Evolutionary conservation across 1,284 basidiomycete species (phyloP).

Genomic region (Anthracocystis walkeri): DNA sequence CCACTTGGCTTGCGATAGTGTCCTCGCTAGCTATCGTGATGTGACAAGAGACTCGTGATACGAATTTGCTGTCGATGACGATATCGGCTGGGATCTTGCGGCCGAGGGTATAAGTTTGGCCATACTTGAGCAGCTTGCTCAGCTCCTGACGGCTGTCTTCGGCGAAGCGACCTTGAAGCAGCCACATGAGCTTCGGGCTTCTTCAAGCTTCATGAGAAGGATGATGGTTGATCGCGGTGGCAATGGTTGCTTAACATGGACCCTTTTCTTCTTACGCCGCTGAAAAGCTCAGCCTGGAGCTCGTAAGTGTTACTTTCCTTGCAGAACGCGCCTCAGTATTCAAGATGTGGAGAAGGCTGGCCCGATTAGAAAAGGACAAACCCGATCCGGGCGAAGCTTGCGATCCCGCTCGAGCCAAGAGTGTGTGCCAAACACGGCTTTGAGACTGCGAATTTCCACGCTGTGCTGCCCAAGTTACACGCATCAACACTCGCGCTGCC

Average conservation of each 20-base stretch:
- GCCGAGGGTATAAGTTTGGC: conserved; percentile 54
- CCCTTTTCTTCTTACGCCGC: conserved; percentile 4
- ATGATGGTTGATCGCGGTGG: neutral
- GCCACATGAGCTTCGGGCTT: conserved; percentile 40
- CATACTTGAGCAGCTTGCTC: conserved; percentile 55
- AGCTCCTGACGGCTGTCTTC: conserved; percentile 45
- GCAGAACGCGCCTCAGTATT: neutral
- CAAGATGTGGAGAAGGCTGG: conserved; percentile 6
- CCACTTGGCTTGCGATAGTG: conserved; percentile 9
- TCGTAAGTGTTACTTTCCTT: conserved; percentile 13
- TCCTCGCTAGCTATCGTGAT: conserved; percentile 38
- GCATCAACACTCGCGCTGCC: too few species aligned
- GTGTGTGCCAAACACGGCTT: too few species aligned
- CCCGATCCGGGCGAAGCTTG: conserved; percentile 6
- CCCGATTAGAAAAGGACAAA: conserved; percentile 1
- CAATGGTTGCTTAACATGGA: neutral
- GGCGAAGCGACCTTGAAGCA: conserved; percentile 51
- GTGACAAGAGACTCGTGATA: conserved; percentile 45
- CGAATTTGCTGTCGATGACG: conserved; percentile 57
- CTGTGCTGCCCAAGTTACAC: too few species aligned
- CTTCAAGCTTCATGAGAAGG: neutral
- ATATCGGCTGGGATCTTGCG: conserved; percentile 61
- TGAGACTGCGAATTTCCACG: neutral
- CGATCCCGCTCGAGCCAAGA: conserved; percentile 21
- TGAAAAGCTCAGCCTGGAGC: conserved; percentile 7